phyloP scores from a whole-genome alignment of 306 rosid genomes.

The Luffa acutangula region DNA sequence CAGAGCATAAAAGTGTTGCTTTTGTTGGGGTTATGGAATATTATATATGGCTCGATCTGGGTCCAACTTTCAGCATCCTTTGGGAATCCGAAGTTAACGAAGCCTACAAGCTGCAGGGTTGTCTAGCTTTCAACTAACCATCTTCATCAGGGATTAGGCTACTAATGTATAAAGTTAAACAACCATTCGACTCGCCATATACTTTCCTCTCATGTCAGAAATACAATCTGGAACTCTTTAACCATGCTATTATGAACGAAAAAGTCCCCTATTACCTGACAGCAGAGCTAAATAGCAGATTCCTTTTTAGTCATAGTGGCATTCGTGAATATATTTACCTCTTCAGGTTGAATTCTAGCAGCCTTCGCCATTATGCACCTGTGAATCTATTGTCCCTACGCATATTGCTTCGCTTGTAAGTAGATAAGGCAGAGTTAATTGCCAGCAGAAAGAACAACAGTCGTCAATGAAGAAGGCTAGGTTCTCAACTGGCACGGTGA shows the following conservation, averaged over 20 bases:
- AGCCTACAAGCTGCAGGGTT: conserved; percentile 1
- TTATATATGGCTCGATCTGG: not conserved
- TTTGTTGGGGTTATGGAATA: not conserved
- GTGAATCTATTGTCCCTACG: not conserved
- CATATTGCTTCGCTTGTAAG: not conserved
- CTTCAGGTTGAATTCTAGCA: not conserved
- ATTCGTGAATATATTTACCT: not conserved
- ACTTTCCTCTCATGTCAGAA: not conserved
- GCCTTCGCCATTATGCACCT: not conserved
- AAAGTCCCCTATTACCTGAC: not conserved
- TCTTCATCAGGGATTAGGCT: not conserved
- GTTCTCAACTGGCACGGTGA: not conserved
- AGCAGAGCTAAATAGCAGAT: not conserved
- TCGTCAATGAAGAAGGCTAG: not conserved
- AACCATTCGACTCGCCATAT: not conserved
- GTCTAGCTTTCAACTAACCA: not conserved
- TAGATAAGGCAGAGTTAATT: not conserved
- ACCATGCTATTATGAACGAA: not conserved
- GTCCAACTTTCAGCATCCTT: not conserved
- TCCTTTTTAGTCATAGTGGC: not conserved
- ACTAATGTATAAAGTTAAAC: not conserved
- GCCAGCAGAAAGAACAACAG: not conserved
- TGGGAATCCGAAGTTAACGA: conserved; percentile 1
- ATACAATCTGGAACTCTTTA: not conserved
- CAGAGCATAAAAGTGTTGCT: not conserved